Evolutionary conservation across 2,329 filamentous ascomycete genomes (phyloP).

Genomic region (Orbilia quercus): DNA sequence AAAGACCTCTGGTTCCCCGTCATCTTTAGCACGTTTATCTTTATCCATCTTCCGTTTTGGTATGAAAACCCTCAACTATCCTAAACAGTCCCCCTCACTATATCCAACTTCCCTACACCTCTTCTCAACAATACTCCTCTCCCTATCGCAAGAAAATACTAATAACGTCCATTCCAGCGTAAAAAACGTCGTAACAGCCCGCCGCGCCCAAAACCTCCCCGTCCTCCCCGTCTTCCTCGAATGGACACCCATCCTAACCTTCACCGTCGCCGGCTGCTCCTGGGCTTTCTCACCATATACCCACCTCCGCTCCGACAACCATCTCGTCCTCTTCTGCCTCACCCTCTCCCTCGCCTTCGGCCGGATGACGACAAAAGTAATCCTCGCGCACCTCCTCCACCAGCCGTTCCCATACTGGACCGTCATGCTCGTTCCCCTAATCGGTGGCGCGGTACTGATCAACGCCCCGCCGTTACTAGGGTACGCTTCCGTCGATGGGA

Average conservation of each 20-base stretch:
- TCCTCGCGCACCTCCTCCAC: slow-evolving; percentile 89
- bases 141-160: too few relatives aligned
- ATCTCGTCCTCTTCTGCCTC: slow-evolving; percentile 89
- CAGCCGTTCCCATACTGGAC: slow-evolving; percentile 99
- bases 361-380: slow-evolving; percentile 98
- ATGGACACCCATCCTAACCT: slow-evolving; percentile 91
- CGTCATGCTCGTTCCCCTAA: slow-evolving; percentile 84
- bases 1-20: slow-evolving; percentile 87
- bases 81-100: too few relatives aligned
- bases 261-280: slow-evolving; percentile 76
- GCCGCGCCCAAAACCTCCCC: slow-evolving; percentile 77
- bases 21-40: slow-evolving; percentile 73
- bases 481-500: slow-evolving; percentile 72
- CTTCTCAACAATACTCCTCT: background rate
- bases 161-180: too few relatives aligned
- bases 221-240: slow-evolving; percentile 87
- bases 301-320: slow-evolving; percentile 81
- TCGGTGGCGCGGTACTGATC: slow-evolving; percentile 82
- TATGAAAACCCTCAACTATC: slow-evolving; percentile 12
- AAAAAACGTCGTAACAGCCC: slow-evolving; percentile 82
- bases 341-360: slow-evolving; percentile 98
- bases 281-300: slow-evolving; percentile 95
- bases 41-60: slow-evolving; percentile 86
- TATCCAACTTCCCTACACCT: background rate
- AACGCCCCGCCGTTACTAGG: slow-evolving; percentile 81